A percentile compares a stretch with the other conserved stretches of the same genome.
Conservation (phyloP, 441 rosid genomes). For the Corymbia calophylla region DNA sequence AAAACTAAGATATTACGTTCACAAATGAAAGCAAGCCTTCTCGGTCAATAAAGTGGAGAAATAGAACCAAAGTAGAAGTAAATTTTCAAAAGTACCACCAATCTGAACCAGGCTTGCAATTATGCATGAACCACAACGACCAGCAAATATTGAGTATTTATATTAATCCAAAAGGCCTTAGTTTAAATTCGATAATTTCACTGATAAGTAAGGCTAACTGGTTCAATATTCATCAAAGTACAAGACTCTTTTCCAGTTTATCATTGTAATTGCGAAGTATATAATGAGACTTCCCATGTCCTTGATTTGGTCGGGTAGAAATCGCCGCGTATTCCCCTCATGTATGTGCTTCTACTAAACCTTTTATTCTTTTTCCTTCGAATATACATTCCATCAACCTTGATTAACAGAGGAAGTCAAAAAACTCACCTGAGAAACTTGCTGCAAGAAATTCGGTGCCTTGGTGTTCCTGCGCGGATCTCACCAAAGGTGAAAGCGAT, state of each 20-base stretch:
- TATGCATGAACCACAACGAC: not conserved
- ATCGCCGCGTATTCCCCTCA: not conserved
- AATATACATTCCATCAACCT: not conserved
- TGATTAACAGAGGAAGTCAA: not conserved
- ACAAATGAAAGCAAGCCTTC: not conserved
- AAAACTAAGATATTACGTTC: not conserved
- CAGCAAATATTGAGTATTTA: not conserved
- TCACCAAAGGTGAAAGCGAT: conserved; percentile 72
- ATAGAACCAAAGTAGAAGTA: not conserved
- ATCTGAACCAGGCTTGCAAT: not conserved
- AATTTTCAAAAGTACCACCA: not conserved
- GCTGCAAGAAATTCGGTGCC: conserved; percentile 56
- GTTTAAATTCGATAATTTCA: not conserved
- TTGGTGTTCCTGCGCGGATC: conserved; percentile 38
- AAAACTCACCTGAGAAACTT: conserved; percentile 52
- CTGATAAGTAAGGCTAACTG: not conserved
- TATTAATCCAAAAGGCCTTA: not conserved
- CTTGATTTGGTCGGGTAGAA: not conserved
- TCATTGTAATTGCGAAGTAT: not conserved
- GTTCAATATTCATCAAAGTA: not conserved
- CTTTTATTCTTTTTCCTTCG: not conserved
- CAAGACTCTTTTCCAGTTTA: not conserved
- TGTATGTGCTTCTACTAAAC: not conserved
- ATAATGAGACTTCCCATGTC: not conserved
- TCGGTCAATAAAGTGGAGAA: not conserved